Base-by-base conservation (phyloP, 345 rosid species). In the Gossypioides kirkii region DNA sequence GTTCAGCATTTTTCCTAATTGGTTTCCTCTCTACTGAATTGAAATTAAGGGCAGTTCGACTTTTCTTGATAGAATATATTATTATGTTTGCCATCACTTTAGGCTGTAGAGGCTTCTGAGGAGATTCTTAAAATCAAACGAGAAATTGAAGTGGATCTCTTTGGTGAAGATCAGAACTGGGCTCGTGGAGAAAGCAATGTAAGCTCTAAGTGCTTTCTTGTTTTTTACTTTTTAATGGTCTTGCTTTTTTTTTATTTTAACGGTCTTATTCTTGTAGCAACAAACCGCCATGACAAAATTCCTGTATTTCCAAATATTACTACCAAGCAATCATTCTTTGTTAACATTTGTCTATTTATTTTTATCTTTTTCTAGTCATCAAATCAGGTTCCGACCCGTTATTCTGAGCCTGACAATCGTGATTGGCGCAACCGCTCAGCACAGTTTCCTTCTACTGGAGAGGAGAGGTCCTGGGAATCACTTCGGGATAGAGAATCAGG, bases 401-500 rank as follows among this genome's bases (percentile, higher is more conserved):
- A 81, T 73, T 77, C 88, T 38, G 96, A 95, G 83, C 85, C 89
- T 36, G 98, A 92, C 81, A 95, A 80, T 78, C 98, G 98, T 67
- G 96, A 95, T 73, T 95, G 97, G 98, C 97, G 89, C 69, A 84
- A 75, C 32, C 97, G 97, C 74, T 72, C 90, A 55, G 85, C 89
- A 61, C 92, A 84, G 56, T 47, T 80, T 71, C 46, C 89, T 78
- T 18, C 86, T 10, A 41, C 92, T 66, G 88, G 91, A 67, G 97
- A 91, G 80, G 97, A 91, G 73, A 76, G 88, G 75, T 85, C 95
- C 14, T 81, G 89, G 86, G 92, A 91, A 62, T 78, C 86, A 45
- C 79, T 77, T 74, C 83, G 82, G n/a, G 88, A 72, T 79, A 86
- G 85, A 81, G 91, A 90, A 43, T 58, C 59, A 13, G 80, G 73